A percentile compares a stretch with the other conserved stretches of the same genome.
Conservation (phyloP, 1,284 basidiomycete species). For the Sphagnurus paluster region DNA sequence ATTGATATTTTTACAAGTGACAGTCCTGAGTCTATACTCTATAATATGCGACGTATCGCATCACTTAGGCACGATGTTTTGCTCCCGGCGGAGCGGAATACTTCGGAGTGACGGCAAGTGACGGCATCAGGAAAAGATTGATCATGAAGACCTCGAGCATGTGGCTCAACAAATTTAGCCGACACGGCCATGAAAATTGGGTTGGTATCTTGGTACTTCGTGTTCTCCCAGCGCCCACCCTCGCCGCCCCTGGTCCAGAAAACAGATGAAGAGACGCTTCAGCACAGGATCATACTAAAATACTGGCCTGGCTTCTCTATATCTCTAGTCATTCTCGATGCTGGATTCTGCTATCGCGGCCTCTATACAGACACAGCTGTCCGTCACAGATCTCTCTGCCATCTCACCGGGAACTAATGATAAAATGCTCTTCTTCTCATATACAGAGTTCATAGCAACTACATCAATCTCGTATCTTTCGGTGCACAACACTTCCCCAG, state of each 20-base stretch:
- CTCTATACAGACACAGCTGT: slow-evolving; percentile 14
- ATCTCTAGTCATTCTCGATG: neutral
- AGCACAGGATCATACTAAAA: neutral
- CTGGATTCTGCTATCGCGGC: slow-evolving; percentile 3
- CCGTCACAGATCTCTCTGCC: neutral
- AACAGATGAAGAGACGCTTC: neutral
- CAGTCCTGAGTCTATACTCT: too few relatives aligned
- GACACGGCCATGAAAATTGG: too few relatives aligned
- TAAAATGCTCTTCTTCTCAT: neutral
- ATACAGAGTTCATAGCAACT: slow-evolving; percentile 11
- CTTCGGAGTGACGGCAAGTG: too few relatives aligned
- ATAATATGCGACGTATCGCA: neutral
- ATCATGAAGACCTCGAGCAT: neutral
- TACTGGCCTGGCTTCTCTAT: neutral
- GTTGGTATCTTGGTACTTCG: neutral
- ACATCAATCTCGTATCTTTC: slow-evolving; percentile 18
- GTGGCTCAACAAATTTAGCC: too few relatives aligned
- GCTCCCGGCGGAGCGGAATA: too few relatives aligned
- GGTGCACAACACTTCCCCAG: slow-evolving; percentile 11
- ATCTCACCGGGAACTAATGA: neutral
- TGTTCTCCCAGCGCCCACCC: too few relatives aligned
- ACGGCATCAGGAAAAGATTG: neutral
- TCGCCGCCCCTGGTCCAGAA: too few relatives aligned
- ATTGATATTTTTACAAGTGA: too few relatives aligned
- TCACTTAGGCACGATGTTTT: too few relatives aligned